Base-by-base conservation (phyloP, 805 yeast genomes). In the Gaillardinia entomophila region DNA sequence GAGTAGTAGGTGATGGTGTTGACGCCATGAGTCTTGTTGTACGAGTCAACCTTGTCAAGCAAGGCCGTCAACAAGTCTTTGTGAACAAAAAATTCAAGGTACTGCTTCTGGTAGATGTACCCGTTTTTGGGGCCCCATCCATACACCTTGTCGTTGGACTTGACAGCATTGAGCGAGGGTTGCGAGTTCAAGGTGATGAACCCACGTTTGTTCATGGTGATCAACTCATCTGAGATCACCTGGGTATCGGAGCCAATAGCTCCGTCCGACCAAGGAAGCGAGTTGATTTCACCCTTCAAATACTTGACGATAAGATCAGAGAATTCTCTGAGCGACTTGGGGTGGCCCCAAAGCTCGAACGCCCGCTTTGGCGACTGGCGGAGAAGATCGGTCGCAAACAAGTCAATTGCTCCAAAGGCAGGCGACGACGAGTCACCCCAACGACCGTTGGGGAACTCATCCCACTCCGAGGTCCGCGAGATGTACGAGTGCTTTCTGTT, bases 371-470 rank as follows among this genome's bases (percentile, higher is more conserved):
- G 79, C 2, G 89, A 76, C 57, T 87, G 95, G 57, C 95, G 76
- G 46, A 89, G 75, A 50, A 88, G 66, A 16, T 82, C 79, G 23
- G 87, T 75, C 14, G 90, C 92, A 45, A 79, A 80, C 33, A 83
- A 70, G 54, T 86, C 96, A 36, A 88, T 71, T 43, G 85, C 94
- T 49, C 95, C 96, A 61, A 83, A 89, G 2, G 97, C 97, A 4
- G 98, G 98, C 27, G 97, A 92, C 38, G 95, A 71, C 3, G 97
- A 85, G 56, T 92, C 97, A 49, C 98, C 98, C 89, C 96, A 92
- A 64, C 98, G 73, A 39, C 98, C 98, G 58, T 90, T 92, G 32
- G 98, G 98, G 53, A 90, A 92, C 58, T 92, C 98, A 62, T 92
- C 98, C 88, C 98, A 92, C 36, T 82, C 81, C 16, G 92, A 77